Conservation (phyloP, 257 asterid species). For the Lantana camara region DNA sequence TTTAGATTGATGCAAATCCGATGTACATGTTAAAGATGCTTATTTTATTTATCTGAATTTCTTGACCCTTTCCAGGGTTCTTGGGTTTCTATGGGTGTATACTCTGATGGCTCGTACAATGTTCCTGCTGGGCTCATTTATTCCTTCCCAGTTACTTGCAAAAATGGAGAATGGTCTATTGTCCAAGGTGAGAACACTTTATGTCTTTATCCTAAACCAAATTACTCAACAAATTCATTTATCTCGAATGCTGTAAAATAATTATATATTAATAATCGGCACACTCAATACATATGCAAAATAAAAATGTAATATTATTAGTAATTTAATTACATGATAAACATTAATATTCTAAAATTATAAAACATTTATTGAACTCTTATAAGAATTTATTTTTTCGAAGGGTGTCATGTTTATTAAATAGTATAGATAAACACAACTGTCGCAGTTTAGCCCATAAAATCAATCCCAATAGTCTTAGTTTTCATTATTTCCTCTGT, state of each 20-base stretch:
- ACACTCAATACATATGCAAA: no score
- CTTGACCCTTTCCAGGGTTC: slow-evolving; percentile 59
- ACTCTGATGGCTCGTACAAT: slow-evolving; percentile 91
- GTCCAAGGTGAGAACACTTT: slow-evolving; percentile 63
- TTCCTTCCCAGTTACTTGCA: slow-evolving; percentile 94
- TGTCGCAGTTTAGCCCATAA: neutral
- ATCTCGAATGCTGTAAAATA: neutral
- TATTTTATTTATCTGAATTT: slow-evolving; percentile 3
- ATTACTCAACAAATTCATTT: neutral
- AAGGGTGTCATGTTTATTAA: no score
- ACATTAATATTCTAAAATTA: no score
- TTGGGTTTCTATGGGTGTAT: slow-evolving; percentile 96
- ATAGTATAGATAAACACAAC: neutral
- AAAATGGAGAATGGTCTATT: slow-evolving; percentile 91
- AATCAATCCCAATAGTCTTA: no score
- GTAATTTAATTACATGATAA: no score
- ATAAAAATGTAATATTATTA: no score
- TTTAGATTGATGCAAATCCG: neutral
- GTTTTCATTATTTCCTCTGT: neutral
- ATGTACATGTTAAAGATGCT: neutral
- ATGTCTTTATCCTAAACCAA: neutral
- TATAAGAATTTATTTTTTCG: no score
- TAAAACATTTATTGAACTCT: no score
- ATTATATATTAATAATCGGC: no score
- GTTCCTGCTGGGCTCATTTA: slow-evolving; percentile 89